Percentiles rank a stretch among this genome's conserved stretches.
These are phyloP conservation scores for Berberis thunbergii DNA, from an alignment of 164 flowering plant species.

Conservation along the genomic window DNA sequence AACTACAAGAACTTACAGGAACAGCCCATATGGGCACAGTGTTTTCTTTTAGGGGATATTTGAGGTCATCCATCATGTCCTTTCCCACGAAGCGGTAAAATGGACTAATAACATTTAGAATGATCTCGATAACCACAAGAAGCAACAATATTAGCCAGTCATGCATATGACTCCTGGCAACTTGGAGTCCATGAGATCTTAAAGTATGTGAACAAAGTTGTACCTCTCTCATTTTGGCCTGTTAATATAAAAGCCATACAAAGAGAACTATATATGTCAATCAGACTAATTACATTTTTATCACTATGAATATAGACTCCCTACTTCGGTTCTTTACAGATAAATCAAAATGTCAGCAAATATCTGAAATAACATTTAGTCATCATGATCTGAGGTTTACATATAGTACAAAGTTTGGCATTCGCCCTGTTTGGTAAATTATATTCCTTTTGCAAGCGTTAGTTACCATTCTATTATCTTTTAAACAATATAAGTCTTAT, in stretches of 20 bases:
- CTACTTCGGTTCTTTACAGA: too few species aligned
- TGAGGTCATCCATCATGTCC: slow-evolving; percentile 14
- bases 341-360: too few species aligned
- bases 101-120: slow-evolving; percentile 2
- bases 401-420: too few species aligned
- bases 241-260: background rate
- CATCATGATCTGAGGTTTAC: too few species aligned
- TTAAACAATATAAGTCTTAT: too few species aligned
- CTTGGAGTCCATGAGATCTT: slow-evolving; percentile 10
- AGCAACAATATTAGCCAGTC: slow-evolving; percentile 9
- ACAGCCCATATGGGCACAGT: slow-evolving; percentile 12
- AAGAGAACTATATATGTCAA: background rate
- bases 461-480: too few species aligned
- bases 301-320: too few species aligned
- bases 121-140: slow-evolving; percentile 6
- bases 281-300: too few species aligned
- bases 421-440: too few species aligned
- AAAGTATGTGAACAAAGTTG: slow-evolving; percentile 4
- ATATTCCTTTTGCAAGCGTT: too few species aligned
- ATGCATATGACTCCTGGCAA: slow-evolving; percentile 6
- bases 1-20: slow-evolving; percentile 4
- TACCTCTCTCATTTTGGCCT: slow-evolving; percentile 6
- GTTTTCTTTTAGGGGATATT: slow-evolving; percentile 9
- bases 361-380: too few species aligned
- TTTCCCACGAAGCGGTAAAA: slow-evolving; percentile 7